A percentile compares a stretch with the other conserved stretches of the same genome.
phyloP scores from a whole-genome alignment of 192 early-diverging fungal genomes.

The Powellomyces hirtus region DNA sequence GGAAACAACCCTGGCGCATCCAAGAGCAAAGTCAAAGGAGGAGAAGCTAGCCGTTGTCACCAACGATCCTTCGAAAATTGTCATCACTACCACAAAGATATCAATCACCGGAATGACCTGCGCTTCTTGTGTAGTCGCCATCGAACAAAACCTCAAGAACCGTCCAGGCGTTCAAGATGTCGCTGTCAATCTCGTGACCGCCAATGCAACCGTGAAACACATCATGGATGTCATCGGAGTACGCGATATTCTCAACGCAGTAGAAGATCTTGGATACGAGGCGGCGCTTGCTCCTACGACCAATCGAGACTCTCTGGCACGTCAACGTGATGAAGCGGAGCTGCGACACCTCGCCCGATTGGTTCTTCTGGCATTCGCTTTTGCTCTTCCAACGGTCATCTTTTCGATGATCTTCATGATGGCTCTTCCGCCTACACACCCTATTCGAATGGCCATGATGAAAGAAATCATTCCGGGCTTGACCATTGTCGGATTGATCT shows the following conservation, averaged over 20 bases:
- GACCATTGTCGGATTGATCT: conserved; percentile 47
- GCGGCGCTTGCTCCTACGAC: conserved; percentile 47
- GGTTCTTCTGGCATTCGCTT: conserved; percentile 51
- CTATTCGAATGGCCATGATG: conserved; percentile 42
- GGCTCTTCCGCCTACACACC: conserved; percentile 51
- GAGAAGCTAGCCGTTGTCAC: too few relatives aligned
- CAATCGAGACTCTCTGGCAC: conserved; percentile 7
- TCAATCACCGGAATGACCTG: conserved; percentile 51
- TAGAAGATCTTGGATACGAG: conserved; percentile 62
- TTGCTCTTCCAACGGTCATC: conserved; percentile 68
- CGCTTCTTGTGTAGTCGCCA: conserved; percentile 41
- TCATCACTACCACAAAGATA: conserved; percentile 32
- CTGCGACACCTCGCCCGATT: conserved; percentile 35
- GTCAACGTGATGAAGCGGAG: conserved; percentile 36
- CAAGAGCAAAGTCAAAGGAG: too few relatives aligned
- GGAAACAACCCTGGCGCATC: too few relatives aligned
- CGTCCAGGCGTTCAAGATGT: conserved; percentile 23
- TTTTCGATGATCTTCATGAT: conserved; percentile 74
- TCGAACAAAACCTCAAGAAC: conserved; percentile 28
- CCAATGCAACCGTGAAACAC: conserved; percentile 44
- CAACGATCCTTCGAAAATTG: too few relatives aligned
- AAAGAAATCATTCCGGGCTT: conserved; percentile 56
- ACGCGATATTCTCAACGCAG: conserved; percentile 56
- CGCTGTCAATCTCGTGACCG: conserved; percentile 37
- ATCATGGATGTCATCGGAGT: conserved; percentile 53